Percentiles rank a stretch among this genome's conserved stretches.
Evolutionary conservation across 129 eudicot species (phyloP).

Genomic region (Logfia minima): DNA sequence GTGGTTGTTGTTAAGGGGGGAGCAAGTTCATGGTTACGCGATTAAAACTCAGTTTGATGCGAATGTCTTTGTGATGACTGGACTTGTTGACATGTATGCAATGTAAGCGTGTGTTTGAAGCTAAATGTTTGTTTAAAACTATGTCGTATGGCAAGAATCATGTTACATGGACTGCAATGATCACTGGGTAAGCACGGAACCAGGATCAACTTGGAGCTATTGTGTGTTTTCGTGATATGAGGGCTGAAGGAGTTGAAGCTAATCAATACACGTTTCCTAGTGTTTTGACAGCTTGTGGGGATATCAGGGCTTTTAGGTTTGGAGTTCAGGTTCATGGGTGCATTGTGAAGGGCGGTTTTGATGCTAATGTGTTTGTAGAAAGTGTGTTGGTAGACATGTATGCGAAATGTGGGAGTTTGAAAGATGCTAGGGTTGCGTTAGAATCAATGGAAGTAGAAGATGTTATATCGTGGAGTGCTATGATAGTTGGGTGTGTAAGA

Average conservation of each 20-base stretch:
- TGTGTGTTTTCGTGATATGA: constrained; percentile 67
- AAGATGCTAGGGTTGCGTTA: constrained; percentile 48
- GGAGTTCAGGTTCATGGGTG: constrained; percentile 75
- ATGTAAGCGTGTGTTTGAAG: constrained; percentile 47
- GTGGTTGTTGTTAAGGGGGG: constrained; percentile 58
- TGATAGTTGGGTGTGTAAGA: constrained; percentile 69
- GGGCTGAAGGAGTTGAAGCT: constrained; percentile 56
- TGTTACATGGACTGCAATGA: constrained; percentile 85
- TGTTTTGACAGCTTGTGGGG: constrained; percentile 61
- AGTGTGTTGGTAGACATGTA: constrained; percentile 77
- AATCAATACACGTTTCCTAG: constrained; percentile 80
- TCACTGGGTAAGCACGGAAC: constrained; percentile 63
- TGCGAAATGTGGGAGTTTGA: constrained; percentile 59
- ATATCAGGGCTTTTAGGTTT: constrained; percentile 33
- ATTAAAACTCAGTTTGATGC: constrained; percentile 52
- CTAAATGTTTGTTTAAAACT: constrained; percentile 46
- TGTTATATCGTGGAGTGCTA: constrained; percentile 69
- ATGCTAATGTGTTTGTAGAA: constrained; percentile 63
- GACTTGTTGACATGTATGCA: constrained; percentile 83
- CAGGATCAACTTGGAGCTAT: constrained; percentile 53
- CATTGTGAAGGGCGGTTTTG: constrained; percentile 57
- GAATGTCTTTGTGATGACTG: constrained; percentile 62
- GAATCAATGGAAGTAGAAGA: constrained; percentile 53
- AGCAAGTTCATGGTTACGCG: constrained; percentile 58
- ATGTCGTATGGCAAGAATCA: constrained; percentile 56